These are phyloP conservation scores for Litsea cubeba DNA, from an alignment of 164 flowering plant genomes.

Conservation along the genomic window DNA sequence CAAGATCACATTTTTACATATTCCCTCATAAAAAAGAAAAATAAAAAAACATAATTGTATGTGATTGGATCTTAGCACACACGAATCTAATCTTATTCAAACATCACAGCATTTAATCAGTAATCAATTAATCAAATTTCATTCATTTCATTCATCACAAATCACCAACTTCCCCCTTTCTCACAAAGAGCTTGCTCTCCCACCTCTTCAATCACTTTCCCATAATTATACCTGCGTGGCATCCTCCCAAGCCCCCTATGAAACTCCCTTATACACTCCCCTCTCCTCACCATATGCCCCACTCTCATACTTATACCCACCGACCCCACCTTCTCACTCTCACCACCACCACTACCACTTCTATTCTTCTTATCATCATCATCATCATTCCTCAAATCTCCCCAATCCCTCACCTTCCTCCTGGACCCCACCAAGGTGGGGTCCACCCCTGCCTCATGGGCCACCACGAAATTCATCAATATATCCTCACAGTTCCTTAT, in stretches of 20 bases:
- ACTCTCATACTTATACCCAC: conserved; percentile 90
- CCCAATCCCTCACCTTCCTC: conserved; percentile 62
- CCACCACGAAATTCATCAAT: conserved; percentile 82
- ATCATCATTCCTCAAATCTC: conserved; percentile 61
- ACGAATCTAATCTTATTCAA: no score
- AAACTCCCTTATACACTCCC: conserved; percentile 70
- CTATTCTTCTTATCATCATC: conserved; percentile 31
- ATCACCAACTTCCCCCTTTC: conserved; percentile 61
- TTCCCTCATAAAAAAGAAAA: no score
- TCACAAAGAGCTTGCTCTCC: conserved; percentile 77
- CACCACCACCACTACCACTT: conserved; percentile 47
- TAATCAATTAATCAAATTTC: no score
- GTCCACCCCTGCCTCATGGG: conserved; percentile 42
- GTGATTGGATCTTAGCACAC: no score
- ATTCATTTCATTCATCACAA: conserved; percentile 49
- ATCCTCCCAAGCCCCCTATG: conserved; percentile 67
- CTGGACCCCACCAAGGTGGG: conserved; percentile 61
- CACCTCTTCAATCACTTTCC: conserved; percentile 57
- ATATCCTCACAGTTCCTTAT: conserved; percentile 82
- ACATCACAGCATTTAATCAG: no score
- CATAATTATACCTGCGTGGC: conserved; percentile 74
- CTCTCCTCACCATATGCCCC: no score
- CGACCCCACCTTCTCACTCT: background rate
- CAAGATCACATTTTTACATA: no score
- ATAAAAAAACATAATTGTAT: no score